A percentile compares a stretch with the other conserved stretches of the same genome.
These are phyloP conservation scores for Myxozyma melibiosi DNA, from an alignment of 805 yeast genomes.

Conservation along the genomic window DNA sequence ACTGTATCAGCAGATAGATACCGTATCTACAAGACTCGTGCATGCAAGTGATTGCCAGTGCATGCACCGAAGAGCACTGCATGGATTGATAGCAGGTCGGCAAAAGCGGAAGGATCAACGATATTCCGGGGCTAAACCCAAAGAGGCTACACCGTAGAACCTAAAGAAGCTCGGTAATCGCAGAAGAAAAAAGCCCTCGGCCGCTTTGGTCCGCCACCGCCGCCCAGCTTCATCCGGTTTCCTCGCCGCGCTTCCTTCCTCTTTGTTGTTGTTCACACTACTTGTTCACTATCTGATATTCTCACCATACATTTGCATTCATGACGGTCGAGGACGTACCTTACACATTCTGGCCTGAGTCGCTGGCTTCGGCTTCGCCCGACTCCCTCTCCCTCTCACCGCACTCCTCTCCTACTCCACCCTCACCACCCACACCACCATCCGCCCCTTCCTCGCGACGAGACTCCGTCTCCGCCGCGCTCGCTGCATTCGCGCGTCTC, in stretches of 20 bases:
- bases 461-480: conserved; percentile 15
- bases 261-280: neutral
- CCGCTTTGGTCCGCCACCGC: neutral
- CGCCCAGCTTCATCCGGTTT: neutral
- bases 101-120: no score
- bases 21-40: no score
- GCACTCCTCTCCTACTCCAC: neutral
- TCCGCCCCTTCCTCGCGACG: conserved; percentile 5
- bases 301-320: no score
- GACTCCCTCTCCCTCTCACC: neutral
- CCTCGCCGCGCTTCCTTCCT: neutral
- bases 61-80: no score
- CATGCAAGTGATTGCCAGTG: no score
- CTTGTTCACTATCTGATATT: no score
- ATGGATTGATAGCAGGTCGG: no score
- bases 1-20: no score
- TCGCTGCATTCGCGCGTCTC: conserved; percentile 17
- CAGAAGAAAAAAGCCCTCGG: neutral
- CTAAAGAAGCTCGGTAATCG: no score
- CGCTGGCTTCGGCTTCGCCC: conserved; percentile 1
- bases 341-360: neutral
- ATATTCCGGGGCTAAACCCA: no score
- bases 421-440: neutral
- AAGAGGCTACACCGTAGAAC: no score
- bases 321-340: neutral